These are phyloP conservation scores for Pyrus pyrifolia DNA, from an alignment of 306 rosid species.

Conservation along the genomic window DNA sequence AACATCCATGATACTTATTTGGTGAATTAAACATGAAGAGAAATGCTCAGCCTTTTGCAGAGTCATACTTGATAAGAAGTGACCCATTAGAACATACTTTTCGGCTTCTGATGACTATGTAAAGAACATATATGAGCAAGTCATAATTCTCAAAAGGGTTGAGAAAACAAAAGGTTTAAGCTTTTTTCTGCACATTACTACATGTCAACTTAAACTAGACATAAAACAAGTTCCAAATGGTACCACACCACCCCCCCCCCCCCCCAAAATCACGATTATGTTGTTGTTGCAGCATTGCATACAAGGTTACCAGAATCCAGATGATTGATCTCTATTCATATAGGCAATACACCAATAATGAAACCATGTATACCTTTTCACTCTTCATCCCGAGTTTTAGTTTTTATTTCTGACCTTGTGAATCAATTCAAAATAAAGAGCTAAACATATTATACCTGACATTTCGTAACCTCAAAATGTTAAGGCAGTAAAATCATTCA, in stretches of 20 bases:
- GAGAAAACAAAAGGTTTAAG: not conserved
- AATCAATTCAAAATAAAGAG: not conserved
- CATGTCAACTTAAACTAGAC: not conserved
- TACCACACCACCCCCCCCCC: not conserved
- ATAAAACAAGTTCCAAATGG: not conserved
- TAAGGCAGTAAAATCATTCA: not conserved
- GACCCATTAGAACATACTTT: constrained; percentile 26
- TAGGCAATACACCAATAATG: not conserved
- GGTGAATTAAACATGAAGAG: constrained; percentile 61
- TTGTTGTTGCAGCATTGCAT: not conserved
- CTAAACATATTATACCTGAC: not conserved
- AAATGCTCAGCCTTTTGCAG: constrained; percentile 54
- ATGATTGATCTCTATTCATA: not conserved
- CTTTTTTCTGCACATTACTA: not conserved
- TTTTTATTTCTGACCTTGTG: not conserved
- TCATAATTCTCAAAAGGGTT: constrained; percentile 1
- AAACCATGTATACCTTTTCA: not conserved
- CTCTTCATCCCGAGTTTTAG: not conserved
- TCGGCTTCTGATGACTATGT: constrained; percentile 19
- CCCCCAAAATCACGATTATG: not conserved
- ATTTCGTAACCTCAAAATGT: not conserved
- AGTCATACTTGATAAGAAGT: constrained; percentile 41
- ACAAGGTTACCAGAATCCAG: not conserved
- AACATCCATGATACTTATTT: constrained; percentile 78
- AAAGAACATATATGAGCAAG: not conserved